phyloP scores from a whole-genome alignment of 768 basidiomycete genomes.

The Russula compacta region DNA sequence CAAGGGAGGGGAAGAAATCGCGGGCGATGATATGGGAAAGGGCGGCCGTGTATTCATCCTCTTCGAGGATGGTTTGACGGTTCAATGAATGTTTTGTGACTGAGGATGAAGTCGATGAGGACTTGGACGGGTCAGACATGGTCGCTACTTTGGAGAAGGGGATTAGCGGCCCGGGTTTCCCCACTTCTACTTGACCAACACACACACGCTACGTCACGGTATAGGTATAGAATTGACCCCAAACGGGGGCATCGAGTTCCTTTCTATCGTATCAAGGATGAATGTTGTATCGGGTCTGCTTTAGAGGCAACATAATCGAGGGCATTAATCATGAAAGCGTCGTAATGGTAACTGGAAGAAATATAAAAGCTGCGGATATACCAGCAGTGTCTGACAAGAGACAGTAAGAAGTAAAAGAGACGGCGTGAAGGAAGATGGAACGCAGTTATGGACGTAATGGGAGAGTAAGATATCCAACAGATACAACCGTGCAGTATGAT shows the following conservation, averaged over 20 bases:
- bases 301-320: conserved; percentile 9
- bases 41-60: conserved; percentile 91
- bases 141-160: neutral
- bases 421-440: neutral
- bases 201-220: neutral
- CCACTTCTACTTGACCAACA: neutral
- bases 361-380: neutral
- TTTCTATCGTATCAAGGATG: conserved; percentile 12
- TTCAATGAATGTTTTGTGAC: conserved; percentile 51
- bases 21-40: conserved; percentile 90
- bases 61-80: conserved; percentile 65
- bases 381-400: neutral
- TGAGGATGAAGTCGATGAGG: conserved; percentile 22
- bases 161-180: neutral
- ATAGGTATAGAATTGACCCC: conserved; percentile 5
- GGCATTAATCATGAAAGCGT: conserved; percentile 14
- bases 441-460: neutral
- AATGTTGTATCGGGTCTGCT: neutral
- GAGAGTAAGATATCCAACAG: conserved; percentile 6
- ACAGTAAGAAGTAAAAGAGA: neutral
- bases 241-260: neutral
- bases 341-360: neutral
- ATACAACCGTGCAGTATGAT: conserved; percentile 1
- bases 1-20: conserved; percentile 95
- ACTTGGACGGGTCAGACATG: conserved; percentile 27